Evolutionary conservation across 1,284 basidiomycete genomes (phyloP).

Genomic region (Chondrostereum purpureum): DNA sequence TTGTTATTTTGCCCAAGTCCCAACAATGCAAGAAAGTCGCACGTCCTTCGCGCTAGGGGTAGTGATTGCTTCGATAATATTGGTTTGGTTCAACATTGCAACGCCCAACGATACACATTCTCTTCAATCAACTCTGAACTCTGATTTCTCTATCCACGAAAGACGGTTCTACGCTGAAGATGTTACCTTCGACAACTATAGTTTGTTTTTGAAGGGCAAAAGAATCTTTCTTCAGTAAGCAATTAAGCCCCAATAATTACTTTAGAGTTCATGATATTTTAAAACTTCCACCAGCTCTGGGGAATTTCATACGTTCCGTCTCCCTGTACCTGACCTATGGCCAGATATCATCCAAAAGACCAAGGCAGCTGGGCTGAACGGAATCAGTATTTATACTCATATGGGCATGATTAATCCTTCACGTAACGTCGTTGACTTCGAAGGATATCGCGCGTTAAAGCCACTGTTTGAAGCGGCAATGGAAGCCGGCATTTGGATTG

Average conservation of each 20-base stretch:
- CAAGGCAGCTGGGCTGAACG: conserved; percentile 75
- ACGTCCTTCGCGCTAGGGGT: too few species aligned
- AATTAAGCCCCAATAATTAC: background rate
- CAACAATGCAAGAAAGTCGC: too few species aligned
- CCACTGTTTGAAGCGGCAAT: conserved; percentile 60
- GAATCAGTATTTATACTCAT: conserved; percentile 65
- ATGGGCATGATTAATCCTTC: conserved; percentile 74
- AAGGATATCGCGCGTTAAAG: conserved; percentile 63
- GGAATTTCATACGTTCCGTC: conserved; percentile 79
- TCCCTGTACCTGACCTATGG: conserved; percentile 78
- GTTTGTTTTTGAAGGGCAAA: conserved; percentile 47
- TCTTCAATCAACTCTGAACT: too few species aligned
- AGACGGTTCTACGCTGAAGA: too few species aligned
- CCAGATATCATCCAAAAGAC: conserved; percentile 79
- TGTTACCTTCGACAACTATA: conserved; percentile 55
- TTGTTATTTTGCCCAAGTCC: too few species aligned
- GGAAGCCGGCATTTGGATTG: conserved; percentile 57
- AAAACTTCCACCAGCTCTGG: conserved; percentile 38
- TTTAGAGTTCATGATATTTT: background rate
- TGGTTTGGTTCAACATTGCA: too few species aligned
- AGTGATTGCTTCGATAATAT: too few species aligned
- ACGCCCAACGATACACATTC: too few species aligned
- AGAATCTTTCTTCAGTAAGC: conserved; percentile 49
- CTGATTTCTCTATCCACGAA: too few species aligned
- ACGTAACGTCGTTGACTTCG: conserved; percentile 67